Evolutionary conservation across 495 filamentous ascomycete genomes (phyloP), one percentile per base, ranked within the genome.

Genomic region (Tuber microsphaerosporum): DNA sequence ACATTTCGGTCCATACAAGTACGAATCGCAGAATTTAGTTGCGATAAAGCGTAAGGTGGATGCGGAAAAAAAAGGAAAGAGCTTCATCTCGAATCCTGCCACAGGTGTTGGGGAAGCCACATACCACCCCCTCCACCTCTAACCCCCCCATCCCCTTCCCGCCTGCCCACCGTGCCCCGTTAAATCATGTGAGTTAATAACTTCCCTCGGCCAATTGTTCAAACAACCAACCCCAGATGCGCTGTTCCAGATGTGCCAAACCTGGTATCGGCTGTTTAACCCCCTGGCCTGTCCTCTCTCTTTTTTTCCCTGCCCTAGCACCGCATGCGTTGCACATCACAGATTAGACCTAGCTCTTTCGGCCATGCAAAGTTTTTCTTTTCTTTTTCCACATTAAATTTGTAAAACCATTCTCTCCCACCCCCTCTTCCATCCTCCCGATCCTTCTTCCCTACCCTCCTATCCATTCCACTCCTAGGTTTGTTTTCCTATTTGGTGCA

Each of bases 211-310:
- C n/a, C 56, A 65, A 65, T 17, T 65, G 12, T 65, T 65, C 56
- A 65, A 65, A 65, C 56, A 31, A 65, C n/a, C 56, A n/a, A 61
- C n/a, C 56, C 26, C 56, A 65, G 56, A 31, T 65, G 56, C 56
- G 56, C n/a, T 65, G 56, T 65, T 65, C 56, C 26, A 65, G 56
- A 65, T 65, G 56, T 31, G 56, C 56, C 56, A 65, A 65, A 65
- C 56, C 56, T 17, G 56, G 56, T 65, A 65, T 31, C 56, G 56
- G 56, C 56, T 65, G 56, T 65, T 65, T 65, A 65, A 2, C 56
- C 56, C 51, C 48, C 48, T 26, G 48, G 6, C 48, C 22, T n/a
- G 22, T 51, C 22, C 48, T 51, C 48, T 51, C 48, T 51, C 48
- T 51, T 9, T n/a, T n/a, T 19, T 51, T n/a, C 48, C 48, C 51